Evolutionary conservation across 805 yeast genomes (phyloP), one percentile per base, ranked within the genome.

Genomic region (Zygosaccharomyces kombuchaensis): DNA sequence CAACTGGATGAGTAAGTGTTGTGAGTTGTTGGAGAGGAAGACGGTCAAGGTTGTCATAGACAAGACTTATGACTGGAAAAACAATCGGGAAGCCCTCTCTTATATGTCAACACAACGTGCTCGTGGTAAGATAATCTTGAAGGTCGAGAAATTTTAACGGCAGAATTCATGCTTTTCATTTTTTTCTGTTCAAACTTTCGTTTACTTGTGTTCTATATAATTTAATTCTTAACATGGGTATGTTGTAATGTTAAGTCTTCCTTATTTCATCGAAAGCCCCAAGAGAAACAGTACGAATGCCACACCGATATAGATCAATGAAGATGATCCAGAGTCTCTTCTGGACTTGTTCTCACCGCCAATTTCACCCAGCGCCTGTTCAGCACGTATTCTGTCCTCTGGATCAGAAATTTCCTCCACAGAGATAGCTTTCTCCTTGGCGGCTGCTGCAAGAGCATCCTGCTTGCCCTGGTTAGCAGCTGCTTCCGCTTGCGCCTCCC

Each of bases 41-140:
- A 68, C 73, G 12, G 58, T 82, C 36, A 65, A 66, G 47, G 66
- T 77, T 14, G 63, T 72, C 25, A 67, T 87, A 32, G 93, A 85
- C 57, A 69, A 77, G 9, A 74, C 73, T 27, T 77, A 70, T 51
- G 69, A 75, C 17, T 78, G 86, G 73, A 74, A 71, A n/a, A 72
- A 82, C 4, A 74, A 67, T 46, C 54, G 70, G 34, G 67, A 71
- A 12, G 95, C 93, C 0, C 65, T 76, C 42, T 75, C 75, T 3
- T 71, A 70, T 54, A 65, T 85, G 46, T 65, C 64, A 13, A 60
- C 71, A 7, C 78, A 80, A 41, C 73, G 71, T 46, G 79, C 82
- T 6, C 76, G 73, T 45, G 96, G 96, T 30, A 87, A 87, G 62
- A 68, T 87, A 40, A 75, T 87, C n/a, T 46, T 73, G 36, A 58